A percentile compares a stretch with the other conserved stretches of the same genome.
Conservation (phyloP, 371 early-diverging fungal species). For the Chytridium lagenaria region DNA sequence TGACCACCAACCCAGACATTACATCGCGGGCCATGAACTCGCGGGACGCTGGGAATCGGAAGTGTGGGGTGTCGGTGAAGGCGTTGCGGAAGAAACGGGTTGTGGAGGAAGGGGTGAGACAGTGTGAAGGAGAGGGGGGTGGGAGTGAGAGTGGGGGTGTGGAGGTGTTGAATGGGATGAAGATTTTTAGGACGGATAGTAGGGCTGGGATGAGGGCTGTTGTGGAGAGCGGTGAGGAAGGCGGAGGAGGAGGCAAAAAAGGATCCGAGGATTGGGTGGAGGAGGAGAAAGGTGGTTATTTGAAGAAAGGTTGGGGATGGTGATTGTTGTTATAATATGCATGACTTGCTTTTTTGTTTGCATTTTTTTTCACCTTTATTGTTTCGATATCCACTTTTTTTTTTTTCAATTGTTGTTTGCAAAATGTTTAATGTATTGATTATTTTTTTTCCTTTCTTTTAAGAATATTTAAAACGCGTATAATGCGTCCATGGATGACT, state of each 20-base stretch:
- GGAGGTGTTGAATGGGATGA: conserved; percentile 4
- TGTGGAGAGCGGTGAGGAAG: not conserved
- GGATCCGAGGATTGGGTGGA: not conserved
- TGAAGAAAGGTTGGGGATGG: not conserved
- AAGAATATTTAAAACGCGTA: too few species aligned
- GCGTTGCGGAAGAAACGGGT: not conserved
- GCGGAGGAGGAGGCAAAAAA: not conserved
- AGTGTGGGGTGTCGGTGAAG: not conserved
- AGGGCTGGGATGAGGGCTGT: not conserved
- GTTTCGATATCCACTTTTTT: not conserved
- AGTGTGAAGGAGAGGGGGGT: not conserved
- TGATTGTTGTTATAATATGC: not conserved
- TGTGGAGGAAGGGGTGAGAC: not conserved
- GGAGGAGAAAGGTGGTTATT: not conserved
- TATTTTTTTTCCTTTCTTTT: not conserved
- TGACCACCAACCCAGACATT: not conserved
- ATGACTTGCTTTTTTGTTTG: not conserved
- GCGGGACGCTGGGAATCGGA: not conserved
- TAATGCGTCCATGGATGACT: too few species aligned
- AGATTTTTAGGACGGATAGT: conserved; percentile 8
- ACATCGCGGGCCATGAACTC: not conserved
- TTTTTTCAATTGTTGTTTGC: not conserved
- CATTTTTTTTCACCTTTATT: not conserved
- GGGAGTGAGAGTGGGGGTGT: not conserved
- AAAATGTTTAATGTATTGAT: not conserved